Evolutionary conservation across 192 early-diverging fungal species (phyloP), one percentile per base, ranked within the genome.

Genomic region (Tieghemiomyces parasiticus): DNA sequence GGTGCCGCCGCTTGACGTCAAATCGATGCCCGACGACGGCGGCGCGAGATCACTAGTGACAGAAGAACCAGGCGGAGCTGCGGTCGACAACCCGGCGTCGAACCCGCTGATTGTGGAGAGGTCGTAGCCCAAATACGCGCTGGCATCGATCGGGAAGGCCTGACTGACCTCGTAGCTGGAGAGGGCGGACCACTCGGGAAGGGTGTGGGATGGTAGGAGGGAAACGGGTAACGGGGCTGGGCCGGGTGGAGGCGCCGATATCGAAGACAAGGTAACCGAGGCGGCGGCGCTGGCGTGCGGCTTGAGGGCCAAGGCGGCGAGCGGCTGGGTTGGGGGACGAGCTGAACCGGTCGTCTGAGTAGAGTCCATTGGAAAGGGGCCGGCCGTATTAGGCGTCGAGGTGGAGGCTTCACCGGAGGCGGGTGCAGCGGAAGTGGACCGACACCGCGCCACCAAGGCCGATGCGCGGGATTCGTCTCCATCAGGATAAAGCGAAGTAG

Each of bases 151-250:
- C 46, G 19, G 13, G 45, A 31, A 6, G 13, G 24, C 8, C 14
- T 8, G 4, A 4, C 8, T 9, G 34, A 38, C 47, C 14, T 14
- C 19, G 2, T 48, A 10, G n/a, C 14, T 49, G 33, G 31, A 44
- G 35, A 22, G 50, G 9, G 16, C 31, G 30, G 24, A 30, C 1
- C n/a, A 26, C n/a, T 50, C 47, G 22, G 49, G n/a, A 2, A 34
- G 13, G 10, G 29, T 16, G 30, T n/a, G 59, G 38, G 34, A 14
- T 2, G 32, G 58, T 28, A 22, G 33, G n/a, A 22, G 58, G 34
- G n/a, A 61, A 16, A 63, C 63, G 33, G 61, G 38, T 30, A 65
- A 52, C 3, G 65, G 66, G 31, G 69, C 66, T 32, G 66, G 55
- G 24, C 67, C 22, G 48, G 48, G 48, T 50, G 10, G 44, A 45